phyloP scores from a whole-genome alignment of 352 stramenopile species.

The Pythium pectinolyticum region DNA sequence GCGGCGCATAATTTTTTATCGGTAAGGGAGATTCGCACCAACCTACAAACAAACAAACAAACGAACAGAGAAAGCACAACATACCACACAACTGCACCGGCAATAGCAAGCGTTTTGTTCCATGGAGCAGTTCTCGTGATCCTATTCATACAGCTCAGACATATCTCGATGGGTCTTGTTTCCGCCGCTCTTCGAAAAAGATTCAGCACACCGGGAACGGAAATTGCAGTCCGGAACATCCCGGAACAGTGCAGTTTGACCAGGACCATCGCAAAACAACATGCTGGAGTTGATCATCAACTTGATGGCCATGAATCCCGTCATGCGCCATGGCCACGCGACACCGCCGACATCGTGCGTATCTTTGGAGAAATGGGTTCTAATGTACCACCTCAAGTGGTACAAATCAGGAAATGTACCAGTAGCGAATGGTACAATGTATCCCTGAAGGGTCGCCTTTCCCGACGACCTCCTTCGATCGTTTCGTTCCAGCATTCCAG shows the following conservation, averaged over 20 bases:
- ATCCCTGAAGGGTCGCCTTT: constrained; percentile 23
- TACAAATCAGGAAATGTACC: constrained; percentile 17
- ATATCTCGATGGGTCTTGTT: too few species aligned
- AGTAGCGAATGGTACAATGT: constrained; percentile 6
- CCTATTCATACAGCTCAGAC: too few species aligned
- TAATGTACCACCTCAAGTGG: constrained; percentile 2
- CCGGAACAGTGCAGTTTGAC: too few species aligned
- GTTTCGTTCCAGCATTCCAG: not conserved
- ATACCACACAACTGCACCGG: constrained; percentile 1
- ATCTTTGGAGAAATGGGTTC: constrained; percentile 21
- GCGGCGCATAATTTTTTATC: constrained; percentile 63
- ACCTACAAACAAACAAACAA: constrained; percentile 4
- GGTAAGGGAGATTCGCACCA: not conserved
- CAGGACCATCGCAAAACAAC: too few species aligned
- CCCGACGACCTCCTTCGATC: not conserved
- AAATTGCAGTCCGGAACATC: too few species aligned
- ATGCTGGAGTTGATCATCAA: too few species aligned
- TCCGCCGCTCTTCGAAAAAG: too few species aligned
- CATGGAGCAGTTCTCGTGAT: not conserved
- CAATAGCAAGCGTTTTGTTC: constrained; percentile 1
- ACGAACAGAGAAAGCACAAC: not conserved
- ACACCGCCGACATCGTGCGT: too few species aligned
- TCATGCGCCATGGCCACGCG: too few species aligned
- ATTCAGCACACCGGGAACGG: too few species aligned
- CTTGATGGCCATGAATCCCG: too few species aligned